These are phyloP conservation scores for Priceomyces carsonii DNA, from an alignment of 805 yeast genomes.

Conservation along the genomic window DNA sequence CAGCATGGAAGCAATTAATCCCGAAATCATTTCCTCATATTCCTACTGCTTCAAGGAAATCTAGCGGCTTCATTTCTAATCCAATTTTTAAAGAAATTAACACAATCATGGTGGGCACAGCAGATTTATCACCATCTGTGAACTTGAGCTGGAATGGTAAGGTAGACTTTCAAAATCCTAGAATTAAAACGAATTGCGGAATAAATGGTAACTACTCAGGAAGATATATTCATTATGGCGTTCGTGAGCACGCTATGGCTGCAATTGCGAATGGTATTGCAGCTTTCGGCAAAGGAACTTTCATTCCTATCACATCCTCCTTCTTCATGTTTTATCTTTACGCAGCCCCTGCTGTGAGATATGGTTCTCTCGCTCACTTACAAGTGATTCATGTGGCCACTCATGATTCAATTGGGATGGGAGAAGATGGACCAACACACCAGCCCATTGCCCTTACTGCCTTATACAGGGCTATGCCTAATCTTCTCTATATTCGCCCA, in stretches of 20 bases:
- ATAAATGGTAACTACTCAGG: slow-evolving; percentile 30
- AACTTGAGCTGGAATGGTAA: slow-evolving; percentile 29
- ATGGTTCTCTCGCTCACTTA: slow-evolving; percentile 47
- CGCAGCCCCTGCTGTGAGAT: slow-evolving; percentile 54
- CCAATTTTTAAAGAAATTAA: slow-evolving; percentile 24
- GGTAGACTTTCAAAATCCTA: slow-evolving; percentile 30
- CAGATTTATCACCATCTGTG: slow-evolving; percentile 34
- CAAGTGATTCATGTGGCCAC: slow-evolving; percentile 54
- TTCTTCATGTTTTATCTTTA: slow-evolving; percentile 40
- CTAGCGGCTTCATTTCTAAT: slow-evolving; percentile 27
- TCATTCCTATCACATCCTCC: slow-evolving; percentile 39
- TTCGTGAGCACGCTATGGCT: slow-evolving; percentile 36
- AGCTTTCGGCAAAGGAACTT: slow-evolving; percentile 32
- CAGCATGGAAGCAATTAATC: slow-evolving; percentile 22
- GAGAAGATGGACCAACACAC: slow-evolving; percentile 61
- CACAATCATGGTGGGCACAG: slow-evolving; percentile 33
- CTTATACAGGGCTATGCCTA: slow-evolving; percentile 53
- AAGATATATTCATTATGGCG: slow-evolving; percentile 30
- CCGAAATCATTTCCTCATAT: slow-evolving; percentile 16
- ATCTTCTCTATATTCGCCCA: slow-evolving; percentile 50
- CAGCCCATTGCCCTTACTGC: slow-evolving; percentile 55
- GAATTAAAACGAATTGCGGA: slow-evolving; percentile 19
- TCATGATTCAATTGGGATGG: slow-evolving; percentile 58
- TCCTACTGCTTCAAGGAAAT: slow-evolving; percentile 26
- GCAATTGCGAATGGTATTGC: slow-evolving; percentile 32